A percentile compares a stretch with the other conserved stretches of the same genome.
These are phyloP conservation scores for Talaromyces nanjingensis DNA, from an alignment of 495 filamentous ascomycete species.

Conservation along the genomic window DNA sequence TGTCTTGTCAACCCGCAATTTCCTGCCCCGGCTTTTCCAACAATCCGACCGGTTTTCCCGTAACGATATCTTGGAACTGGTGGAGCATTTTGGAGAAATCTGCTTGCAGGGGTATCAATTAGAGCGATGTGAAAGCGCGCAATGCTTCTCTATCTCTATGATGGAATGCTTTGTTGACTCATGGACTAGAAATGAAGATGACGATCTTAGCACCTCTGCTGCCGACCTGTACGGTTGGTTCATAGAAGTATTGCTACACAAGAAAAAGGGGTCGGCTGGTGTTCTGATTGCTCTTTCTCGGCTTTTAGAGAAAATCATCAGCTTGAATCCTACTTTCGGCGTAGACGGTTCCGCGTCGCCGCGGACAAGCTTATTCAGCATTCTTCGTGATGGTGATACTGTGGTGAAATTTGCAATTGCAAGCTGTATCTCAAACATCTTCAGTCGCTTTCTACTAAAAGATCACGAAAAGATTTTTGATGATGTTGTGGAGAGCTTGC, in stretches of 20 bases:
- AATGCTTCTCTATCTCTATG: conserved; percentile 61
- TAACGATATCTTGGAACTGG: conserved; percentile 33
- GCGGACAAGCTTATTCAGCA: conserved; percentile 64
- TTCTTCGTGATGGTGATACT: conserved; percentile 60
- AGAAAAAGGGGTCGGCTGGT: conserved; percentile 55
- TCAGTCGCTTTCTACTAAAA: conserved; percentile 68
- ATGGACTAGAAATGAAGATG: conserved; percentile 51
- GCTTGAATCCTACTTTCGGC: conserved; percentile 56
- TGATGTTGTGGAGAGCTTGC: conserved; percentile 67
- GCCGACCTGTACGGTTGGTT: conserved; percentile 78
- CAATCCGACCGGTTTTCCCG: conserved; percentile 23
- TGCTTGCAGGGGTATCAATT: conserved; percentile 58
- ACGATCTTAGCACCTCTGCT: conserved; percentile 53
- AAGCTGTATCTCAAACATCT: conserved; percentile 61
- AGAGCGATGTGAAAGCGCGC: conserved; percentile 69
- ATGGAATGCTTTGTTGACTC: conserved; percentile 56
- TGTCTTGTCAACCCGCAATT: conserved; percentile 45
- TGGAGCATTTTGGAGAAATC: conserved; percentile 48
- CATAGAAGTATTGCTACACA: conserved; percentile 54
- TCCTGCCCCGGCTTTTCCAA: conserved; percentile 41
- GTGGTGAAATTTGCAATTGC: conserved; percentile 71
- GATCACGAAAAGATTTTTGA: conserved; percentile 76
- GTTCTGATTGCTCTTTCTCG: conserved; percentile 59
- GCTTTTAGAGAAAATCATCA: conserved; percentile 61
- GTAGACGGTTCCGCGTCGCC: conserved; percentile 51